Percentiles rank a stretch among this genome's conserved stretches.
Conservation (phyloP, 768 basidiomycete genomes). For the Paxillus ammoniavirescens region DNA sequence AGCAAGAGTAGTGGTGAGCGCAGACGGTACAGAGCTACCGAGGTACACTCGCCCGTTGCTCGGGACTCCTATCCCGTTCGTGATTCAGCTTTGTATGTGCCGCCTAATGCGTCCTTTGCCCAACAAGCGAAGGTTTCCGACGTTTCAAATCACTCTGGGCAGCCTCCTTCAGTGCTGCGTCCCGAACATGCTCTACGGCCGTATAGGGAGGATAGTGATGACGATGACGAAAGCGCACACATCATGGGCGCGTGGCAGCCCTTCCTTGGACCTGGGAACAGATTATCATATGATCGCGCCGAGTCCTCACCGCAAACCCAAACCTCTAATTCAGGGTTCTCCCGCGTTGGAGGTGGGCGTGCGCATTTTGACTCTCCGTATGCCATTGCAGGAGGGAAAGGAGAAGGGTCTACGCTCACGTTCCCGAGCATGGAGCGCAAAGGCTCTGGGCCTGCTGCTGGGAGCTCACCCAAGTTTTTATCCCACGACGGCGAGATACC, state of each 20-base stretch:
- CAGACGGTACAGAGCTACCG: conserved; percentile 23
- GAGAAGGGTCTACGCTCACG: conserved; percentile 55
- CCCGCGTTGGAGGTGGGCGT: conserved; percentile 82
- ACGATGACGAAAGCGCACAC: conserved; percentile 63
- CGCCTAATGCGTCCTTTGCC: conserved; percentile 37
- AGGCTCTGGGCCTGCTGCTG: conserved; percentile 22
- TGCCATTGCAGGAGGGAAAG: conserved; percentile 52
- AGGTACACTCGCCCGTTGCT: conserved; percentile 11
- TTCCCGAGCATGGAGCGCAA: conserved; percentile 62
- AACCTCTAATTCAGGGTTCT: conserved; percentile 62
- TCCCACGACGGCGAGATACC: conserved; percentile 42
- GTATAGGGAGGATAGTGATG: conserved; percentile 77
- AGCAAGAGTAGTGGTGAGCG: conserved; percentile 33
- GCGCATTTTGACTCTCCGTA: conserved; percentile 87
- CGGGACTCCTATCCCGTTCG: conserved; percentile 26
- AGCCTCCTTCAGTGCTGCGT: conserved; percentile 68
- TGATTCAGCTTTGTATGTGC: conserved; percentile 51
- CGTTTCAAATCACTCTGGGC: conserved; percentile 42
- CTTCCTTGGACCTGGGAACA: conserved; percentile 45
- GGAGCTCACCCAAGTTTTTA: conserved; percentile 19
- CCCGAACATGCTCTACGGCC: conserved; percentile 78
- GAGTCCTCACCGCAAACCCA: conserved; percentile 29
- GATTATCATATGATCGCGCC: conserved; percentile 22
- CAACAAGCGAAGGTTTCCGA: conserved; percentile 25
- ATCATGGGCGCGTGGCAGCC: conserved; percentile 97